Conservation (phyloP, 2,329 filamentous ascomycete genomes). For the Elsinoe ampelina region DNA sequence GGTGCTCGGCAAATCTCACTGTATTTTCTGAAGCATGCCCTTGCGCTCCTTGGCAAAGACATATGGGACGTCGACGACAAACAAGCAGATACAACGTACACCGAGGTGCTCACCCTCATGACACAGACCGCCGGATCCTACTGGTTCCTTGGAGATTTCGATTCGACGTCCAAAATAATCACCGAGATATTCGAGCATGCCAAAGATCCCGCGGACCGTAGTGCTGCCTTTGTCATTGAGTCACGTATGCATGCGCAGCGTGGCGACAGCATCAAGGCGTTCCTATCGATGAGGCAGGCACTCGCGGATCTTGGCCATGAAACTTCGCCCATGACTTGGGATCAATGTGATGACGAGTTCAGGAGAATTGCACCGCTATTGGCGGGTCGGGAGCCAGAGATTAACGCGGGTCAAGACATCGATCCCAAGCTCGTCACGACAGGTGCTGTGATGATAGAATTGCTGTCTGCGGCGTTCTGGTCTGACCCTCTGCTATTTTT, state of each 20-base stretch:
- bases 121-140: slow-evolving; percentile 75
- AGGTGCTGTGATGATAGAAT: slow-evolving; percentile 61
- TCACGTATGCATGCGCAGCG: slow-evolving; percentile 68
- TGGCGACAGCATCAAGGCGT: slow-evolving; percentile 61
- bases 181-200: slow-evolving; percentile 61
- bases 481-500: slow-evolving; percentile 63
- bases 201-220: slow-evolving; percentile 66
- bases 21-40: slow-evolving; percentile 69
- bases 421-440: slow-evolving; percentile 52
- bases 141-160: slow-evolving; percentile 64
- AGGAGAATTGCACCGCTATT: slow-evolving; percentile 33
- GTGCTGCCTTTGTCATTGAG: slow-evolving; percentile 72
- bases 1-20: slow-evolving; percentile 74
- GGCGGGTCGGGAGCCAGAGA: slow-evolving; percentile 42
- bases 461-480: slow-evolving; percentile 65
- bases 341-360: slow-evolving; percentile 70
- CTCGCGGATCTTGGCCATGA: slow-evolving; percentile 59
- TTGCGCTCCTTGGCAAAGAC: slow-evolving; percentile 67
- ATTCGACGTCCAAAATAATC: slow-evolving; percentile 59
- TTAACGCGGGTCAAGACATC: slow-evolving; percentile 23
- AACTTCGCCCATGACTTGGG: slow-evolving; percentile 58
- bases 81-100: slow-evolving; percentile 65
- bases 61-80: slow-evolving; percentile 58
- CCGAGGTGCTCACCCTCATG: slow-evolving; percentile 74
- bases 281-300: slow-evolving; percentile 61